Evolutionary conservation across 1,139 yeast genomes (phyloP).

Genomic region (Suhomyces kunorum): DNA sequence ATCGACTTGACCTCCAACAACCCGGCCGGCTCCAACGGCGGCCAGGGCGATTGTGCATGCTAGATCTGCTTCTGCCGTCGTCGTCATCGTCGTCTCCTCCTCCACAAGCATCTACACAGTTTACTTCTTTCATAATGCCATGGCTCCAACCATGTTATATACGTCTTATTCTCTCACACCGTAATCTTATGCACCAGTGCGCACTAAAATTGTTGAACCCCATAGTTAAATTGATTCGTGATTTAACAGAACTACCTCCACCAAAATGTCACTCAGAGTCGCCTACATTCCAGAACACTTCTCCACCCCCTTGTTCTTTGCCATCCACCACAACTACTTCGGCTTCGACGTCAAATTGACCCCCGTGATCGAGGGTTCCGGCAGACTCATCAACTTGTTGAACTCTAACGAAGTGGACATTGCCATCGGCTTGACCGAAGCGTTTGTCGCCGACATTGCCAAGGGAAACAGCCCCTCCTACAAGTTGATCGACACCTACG

Average conservation of each 20-base stretch:
- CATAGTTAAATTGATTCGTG: too few species aligned
- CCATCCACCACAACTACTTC: conserved; percentile 44
- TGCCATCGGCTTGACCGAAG: conserved; percentile 89
- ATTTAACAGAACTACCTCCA: too few species aligned
- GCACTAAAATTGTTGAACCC: not conserved
- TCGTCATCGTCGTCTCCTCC: not conserved
- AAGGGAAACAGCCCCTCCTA: conserved; percentile 67
- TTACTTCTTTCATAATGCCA: conserved; percentile 6
- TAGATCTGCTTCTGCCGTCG: conserved; percentile 6
- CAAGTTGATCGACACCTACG: conserved; percentile 77
- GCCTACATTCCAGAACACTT: conserved; percentile 94
- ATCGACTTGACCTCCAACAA: conserved; percentile 20
- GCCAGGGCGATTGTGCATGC: conserved; percentile 19
- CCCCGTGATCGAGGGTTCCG: conserved; percentile 86
- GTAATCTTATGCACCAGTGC: not conserved
- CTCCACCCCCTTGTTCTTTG: conserved; percentile 81
- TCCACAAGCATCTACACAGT: conserved; percentile 6
- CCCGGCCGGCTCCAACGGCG: conserved; percentile 7
- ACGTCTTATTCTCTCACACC: not conserved
- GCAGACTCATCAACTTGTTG: conserved; percentile 76
- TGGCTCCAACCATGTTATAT: conserved; percentile 1
- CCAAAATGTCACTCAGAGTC: conserved; percentile 42
- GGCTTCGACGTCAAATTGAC: conserved; percentile 64
- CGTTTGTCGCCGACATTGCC: conserved; percentile 79
- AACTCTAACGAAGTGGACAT: conserved; percentile 66